A percentile compares a stretch with the other conserved stretches of the same genome.
Conservation (phyloP, 2,329 filamentous ascomycete species). For the Aspergillus brasiliensis region DNA sequence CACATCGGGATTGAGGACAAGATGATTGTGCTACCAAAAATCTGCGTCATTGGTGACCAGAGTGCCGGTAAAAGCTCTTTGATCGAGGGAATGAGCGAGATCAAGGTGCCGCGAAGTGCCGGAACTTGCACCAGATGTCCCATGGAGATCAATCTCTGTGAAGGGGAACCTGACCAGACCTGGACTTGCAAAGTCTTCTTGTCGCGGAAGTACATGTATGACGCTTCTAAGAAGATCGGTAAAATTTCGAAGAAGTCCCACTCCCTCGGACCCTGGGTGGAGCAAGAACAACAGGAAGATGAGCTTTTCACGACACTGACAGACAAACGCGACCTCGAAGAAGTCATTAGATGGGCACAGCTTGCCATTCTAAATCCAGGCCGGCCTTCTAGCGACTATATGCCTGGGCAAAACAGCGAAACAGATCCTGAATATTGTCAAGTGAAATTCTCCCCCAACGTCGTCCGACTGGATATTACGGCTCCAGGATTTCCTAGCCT, state of each 20-base stretch:
- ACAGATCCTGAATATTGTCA: constrained; percentile 38
- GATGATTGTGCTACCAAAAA: constrained; percentile 69
- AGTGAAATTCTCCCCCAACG: constrained; percentile 78
- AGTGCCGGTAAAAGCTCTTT: constrained; percentile 77
- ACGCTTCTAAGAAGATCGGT: constrained; percentile 37
- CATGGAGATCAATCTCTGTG: constrained; percentile 72
- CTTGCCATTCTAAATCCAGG: constrained; percentile 73
- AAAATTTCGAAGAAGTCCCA: constrained; percentile 53
- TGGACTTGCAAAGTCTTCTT: constrained; percentile 73
- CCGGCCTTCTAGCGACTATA: constrained; percentile 54
- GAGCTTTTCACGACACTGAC: constrained; percentile 65
- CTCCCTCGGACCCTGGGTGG: constrained; percentile 68
- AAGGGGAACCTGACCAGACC: constrained; percentile 43
- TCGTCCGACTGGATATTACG: constrained; percentile 74
- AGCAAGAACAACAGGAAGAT: constrained; percentile 45
- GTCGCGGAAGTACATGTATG: constrained; percentile 64
- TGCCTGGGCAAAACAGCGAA: constrained; percentile 52
- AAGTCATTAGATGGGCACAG: constrained; percentile 73
- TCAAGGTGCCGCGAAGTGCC: constrained; percentile 69
- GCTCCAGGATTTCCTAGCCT: constrained; percentile 71
- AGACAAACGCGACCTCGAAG: constrained; percentile 65
- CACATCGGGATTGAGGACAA: constrained; percentile 72
- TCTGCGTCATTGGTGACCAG: constrained; percentile 84
- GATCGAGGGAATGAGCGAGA: constrained; percentile 64
- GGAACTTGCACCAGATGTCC: constrained; percentile 81